Evolutionary conservation across 2,329 filamentous ascomycete genomes (phyloP).

Genomic region (Emmonsiellopsis sp.): DNA sequence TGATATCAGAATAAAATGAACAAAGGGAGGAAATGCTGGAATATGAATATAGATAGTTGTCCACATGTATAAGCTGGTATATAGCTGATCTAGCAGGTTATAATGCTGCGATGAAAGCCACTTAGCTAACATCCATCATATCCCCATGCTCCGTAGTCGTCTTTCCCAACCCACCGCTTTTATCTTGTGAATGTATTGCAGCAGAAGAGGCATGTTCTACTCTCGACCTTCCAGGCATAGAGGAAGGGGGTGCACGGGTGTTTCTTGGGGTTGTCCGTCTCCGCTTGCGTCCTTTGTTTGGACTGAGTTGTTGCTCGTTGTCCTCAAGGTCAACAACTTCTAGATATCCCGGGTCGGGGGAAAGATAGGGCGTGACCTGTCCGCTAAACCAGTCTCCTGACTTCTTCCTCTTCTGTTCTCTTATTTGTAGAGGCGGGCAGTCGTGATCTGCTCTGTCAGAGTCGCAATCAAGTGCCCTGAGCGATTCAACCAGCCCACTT

Average conservation of each 20-base stretch:
- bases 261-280: constrained; percentile 7
- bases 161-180: background rate
- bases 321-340: constrained; percentile 10
- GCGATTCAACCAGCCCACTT: constrained; percentile 25
- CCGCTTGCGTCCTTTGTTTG: constrained; percentile 21
- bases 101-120: no score
- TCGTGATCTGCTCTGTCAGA: constrained; percentile 15
- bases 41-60: no score
- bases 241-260: background rate
- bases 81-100: no score
- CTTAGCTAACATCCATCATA: background rate
- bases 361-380: constrained; percentile 5
- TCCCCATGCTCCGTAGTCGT: background rate
- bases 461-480: constrained; percentile 24
- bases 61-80: no score
- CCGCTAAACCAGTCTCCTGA: constrained; percentile 14
- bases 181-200: background rate
- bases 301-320: constrained; percentile 9
- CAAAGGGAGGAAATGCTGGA: background rate
- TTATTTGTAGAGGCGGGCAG: constrained; percentile 9
- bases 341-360: constrained; percentile 2
- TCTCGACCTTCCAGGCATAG: constrained; percentile 2
- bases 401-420: constrained; percentile 31
- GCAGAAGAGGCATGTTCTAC: background rate
- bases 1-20: background rate